Evolutionary conservation across 768 basidiomycete genomes (phyloP).

Genomic region (Termitomyces sp.): DNA sequence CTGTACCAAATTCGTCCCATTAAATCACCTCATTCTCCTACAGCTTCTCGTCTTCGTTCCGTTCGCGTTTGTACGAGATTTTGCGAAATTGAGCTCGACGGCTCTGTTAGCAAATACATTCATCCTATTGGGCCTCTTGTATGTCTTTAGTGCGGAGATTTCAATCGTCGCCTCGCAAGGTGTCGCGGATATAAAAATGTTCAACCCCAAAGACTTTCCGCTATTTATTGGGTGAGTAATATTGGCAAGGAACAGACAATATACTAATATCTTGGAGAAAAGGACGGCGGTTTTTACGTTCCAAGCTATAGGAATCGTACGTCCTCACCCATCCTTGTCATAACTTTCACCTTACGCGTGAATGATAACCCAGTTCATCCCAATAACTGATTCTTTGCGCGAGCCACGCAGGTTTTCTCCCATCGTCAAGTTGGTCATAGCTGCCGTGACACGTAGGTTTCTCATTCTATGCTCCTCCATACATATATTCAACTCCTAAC

Average conservation of each 20-base stretch:
- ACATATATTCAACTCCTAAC: background rate
- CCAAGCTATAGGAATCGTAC: conserved; percentile 90
- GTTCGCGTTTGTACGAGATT: conserved; percentile 82
- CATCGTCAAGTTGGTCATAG: conserved; percentile 88
- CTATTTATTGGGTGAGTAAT: conserved; percentile 80
- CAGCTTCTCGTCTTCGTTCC: conserved; percentile 89
- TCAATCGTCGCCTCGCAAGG: conserved; percentile 65
- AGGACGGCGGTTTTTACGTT: conserved; percentile 98
- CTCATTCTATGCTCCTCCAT: background rate
- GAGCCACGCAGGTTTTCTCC: conserved; percentile 92
- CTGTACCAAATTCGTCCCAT: conserved; percentile 63
- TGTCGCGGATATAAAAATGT: conserved; percentile 75
- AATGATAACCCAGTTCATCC: conserved; percentile 60
- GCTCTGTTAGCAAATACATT: conserved; percentile 94
- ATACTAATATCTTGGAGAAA: conserved; percentile 1
- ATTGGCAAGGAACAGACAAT: background rate
- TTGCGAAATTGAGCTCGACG: conserved; percentile 92
- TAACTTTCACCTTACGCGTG: background rate
- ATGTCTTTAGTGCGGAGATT: conserved; percentile 85
- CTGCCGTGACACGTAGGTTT: conserved; percentile 64
- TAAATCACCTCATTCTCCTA: conserved; percentile 78
- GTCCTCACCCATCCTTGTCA: conserved; percentile 21
- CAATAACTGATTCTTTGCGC: conserved; percentile 95
- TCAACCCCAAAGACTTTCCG: conserved; percentile 89
- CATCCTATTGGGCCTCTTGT: conserved; percentile 84